Percentiles rank a stretch among this genome's conserved stretches.
These are phyloP conservation scores for Penicillium samsonianum DNA, from an alignment of 495 filamentous ascomycete species.

Conservation along the genomic window DNA sequence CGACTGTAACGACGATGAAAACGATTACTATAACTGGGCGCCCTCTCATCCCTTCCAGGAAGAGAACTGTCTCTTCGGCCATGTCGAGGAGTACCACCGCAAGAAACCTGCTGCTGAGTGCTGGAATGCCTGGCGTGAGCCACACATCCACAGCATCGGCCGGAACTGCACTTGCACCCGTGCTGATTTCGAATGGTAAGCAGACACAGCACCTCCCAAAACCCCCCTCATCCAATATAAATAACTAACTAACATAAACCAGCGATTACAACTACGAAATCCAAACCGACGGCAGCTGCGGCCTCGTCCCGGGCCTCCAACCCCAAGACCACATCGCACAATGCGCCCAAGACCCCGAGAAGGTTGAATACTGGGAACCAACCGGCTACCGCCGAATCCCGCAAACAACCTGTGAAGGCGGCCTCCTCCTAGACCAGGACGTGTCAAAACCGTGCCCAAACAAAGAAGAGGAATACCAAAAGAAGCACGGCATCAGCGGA, in stretches of 20 bases:
- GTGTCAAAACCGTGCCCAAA: slow-evolving; percentile 64
- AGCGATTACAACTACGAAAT: slow-evolving; percentile 95
- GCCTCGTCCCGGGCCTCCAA: slow-evolving; percentile 66
- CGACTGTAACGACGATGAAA: slow-evolving; percentile 64
- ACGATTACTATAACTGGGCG: slow-evolving; percentile 83
- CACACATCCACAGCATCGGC: slow-evolving; percentile 61
- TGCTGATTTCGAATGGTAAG: slow-evolving; percentile 91
- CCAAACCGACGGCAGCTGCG: slow-evolving; percentile 71
- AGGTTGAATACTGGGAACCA: slow-evolving; percentile 72
- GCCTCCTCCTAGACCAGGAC: slow-evolving; percentile 66
- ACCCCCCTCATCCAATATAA: not conserved
- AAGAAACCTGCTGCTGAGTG: slow-evolving; percentile 74
- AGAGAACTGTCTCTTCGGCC: slow-evolving; percentile 87
- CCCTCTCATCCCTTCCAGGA: slow-evolving; percentile 76
- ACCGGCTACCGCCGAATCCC: slow-evolving; percentile 92
- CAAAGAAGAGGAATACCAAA: slow-evolving; percentile 74
- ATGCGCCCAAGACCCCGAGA: slow-evolving; percentile 67
- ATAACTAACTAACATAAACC: slow-evolving; percentile 20
- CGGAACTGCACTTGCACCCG: slow-evolving; percentile 79
- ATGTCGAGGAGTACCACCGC: slow-evolving; percentile 84
- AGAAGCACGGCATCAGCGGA: slow-evolving; percentile 68
- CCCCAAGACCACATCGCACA: slow-evolving; percentile 64
- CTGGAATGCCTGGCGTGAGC: slow-evolving; percentile 73
- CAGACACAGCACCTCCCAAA: not conserved
- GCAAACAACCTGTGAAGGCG: slow-evolving; percentile 79